Percentiles rank a stretch among this genome's conserved stretches.
Conservation (phyloP, 2,329 filamentous ascomycete genomes). For the Alternaria brassicicola region DNA sequence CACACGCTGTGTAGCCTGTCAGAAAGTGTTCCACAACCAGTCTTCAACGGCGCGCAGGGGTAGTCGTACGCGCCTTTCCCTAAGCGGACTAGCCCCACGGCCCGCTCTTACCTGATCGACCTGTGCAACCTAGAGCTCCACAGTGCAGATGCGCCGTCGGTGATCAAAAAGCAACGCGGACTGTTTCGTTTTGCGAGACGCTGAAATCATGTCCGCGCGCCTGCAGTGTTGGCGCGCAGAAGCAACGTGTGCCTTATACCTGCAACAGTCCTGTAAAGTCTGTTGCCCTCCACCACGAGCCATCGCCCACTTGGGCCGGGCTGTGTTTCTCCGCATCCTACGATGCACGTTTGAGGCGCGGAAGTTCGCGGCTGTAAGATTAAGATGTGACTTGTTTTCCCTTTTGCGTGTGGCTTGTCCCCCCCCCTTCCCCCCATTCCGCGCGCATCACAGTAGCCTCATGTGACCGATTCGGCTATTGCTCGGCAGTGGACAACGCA, state of each 20-base stretch:
- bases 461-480: slow-evolving; percentile 13
- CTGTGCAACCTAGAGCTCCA: slow-evolving; percentile 25
- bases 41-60: slow-evolving; percentile 35
- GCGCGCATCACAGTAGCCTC: slow-evolving; percentile 8
- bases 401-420: slow-evolving; percentile 9
- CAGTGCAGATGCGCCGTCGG: slow-evolving; percentile 17
- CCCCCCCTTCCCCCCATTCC: too few species aligned
- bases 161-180: slow-evolving; percentile 20
- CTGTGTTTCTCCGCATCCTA: slow-evolving; percentile 3
- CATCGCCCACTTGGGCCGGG: neutral
- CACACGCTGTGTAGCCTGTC: slow-evolving; percentile 39
- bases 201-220: slow-evolving; percentile 5
- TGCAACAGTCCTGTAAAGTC: slow-evolving; percentile 3
- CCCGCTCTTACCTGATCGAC: slow-evolving; percentile 36
- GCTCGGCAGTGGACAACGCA: slow-evolving; percentile 7
- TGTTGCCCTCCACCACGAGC: neutral
- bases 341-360: neutral
- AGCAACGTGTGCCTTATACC: neutral
- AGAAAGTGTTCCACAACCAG: slow-evolving; percentile 32
- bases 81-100: slow-evolving; percentile 33
- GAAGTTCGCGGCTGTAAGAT: slow-evolving; percentile 4
- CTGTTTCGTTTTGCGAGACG: slow-evolving; percentile 14
- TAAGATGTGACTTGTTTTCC: slow-evolving; percentile 4
- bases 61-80: slow-evolving; percentile 19
- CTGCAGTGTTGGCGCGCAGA: slow-evolving; percentile 3